These are phyloP conservation scores for Calonectria multiphialidica DNA, from an alignment of 2,329 filamentous ascomycete species.

Conservation along the genomic window DNA sequence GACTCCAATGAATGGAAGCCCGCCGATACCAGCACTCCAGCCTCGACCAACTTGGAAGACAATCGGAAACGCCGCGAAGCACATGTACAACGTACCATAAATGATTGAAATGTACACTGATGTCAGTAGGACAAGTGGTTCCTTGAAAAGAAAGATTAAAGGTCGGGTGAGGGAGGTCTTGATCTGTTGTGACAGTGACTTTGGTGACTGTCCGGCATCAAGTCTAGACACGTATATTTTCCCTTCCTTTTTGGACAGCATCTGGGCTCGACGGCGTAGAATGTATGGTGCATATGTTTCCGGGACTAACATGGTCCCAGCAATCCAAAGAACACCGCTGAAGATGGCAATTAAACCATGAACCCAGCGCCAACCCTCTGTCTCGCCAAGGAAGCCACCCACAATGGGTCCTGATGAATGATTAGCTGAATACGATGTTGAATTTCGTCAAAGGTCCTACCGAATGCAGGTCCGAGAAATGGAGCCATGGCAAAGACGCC, in stretches of 20 bases:
- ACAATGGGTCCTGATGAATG: conserved; percentile 61
- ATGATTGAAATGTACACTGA: conserved; percentile 74
- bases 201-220: conserved; percentile 55
- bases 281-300: conserved; percentile 47
- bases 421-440: no score
- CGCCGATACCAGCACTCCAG: conserved; percentile 70
- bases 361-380: conserved; percentile 68
- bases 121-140: conserved; percentile 76
- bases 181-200: conserved; percentile 59
- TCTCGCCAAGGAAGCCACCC: conserved; percentile 68
- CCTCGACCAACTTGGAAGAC: conserved; percentile 72
- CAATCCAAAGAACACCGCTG: conserved; percentile 45
- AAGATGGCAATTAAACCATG: conserved; percentile 52
- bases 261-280: conserved; percentile 33
- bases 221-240: conserved; percentile 48
- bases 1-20: conserved; percentile 75
- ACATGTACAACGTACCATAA: conserved; percentile 68
- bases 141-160: conserved; percentile 75
- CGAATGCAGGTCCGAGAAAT: conserved; percentile 29
- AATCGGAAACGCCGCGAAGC: conserved; percentile 71
- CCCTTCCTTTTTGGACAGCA: conserved; percentile 34
- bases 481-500: conserved; percentile 67
- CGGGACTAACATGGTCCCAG: conserved; percentile 57
- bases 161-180: conserved; percentile 60
- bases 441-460: conserved; percentile 4